A percentile compares a stretch with the other conserved stretches of the same genome.
These are phyloP conservation scores for Bullera alba DNA, from an alignment of 768 basidiomycete species.

Conservation along the genomic window DNA sequence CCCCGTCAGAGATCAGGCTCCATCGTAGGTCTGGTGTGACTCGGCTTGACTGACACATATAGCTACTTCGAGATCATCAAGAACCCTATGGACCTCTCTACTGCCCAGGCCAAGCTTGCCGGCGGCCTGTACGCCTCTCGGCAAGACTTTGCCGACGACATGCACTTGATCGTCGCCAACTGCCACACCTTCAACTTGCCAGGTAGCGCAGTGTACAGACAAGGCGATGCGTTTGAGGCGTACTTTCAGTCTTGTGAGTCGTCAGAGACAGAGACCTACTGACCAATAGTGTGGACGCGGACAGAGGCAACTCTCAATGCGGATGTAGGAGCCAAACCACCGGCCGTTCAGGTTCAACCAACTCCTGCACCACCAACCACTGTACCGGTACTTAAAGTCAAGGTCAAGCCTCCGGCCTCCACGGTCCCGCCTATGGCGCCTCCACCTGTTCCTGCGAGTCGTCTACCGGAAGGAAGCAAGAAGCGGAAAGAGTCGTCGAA, in stretches of 20 bases:
- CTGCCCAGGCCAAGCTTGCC: conserved; percentile 77
- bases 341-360: neutral
- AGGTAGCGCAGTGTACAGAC: conserved; percentile 59
- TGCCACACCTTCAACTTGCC: conserved; percentile 75
- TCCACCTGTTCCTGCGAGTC: conserved; percentile 23
- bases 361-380: neutral
- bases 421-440: conserved; percentile 28
- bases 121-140: conserved; percentile 79
- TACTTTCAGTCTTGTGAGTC: conserved; percentile 79
- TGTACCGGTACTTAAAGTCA: conserved; percentile 38
- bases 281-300: conserved; percentile 62
- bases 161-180: conserved; percentile 79
- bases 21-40: conserved; percentile 57
- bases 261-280: too few relatives aligned
- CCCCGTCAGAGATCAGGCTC: conserved; percentile 83
- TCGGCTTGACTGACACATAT: neutral
- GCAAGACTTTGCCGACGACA: conserved; percentile 74
- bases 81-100: conserved; percentile 89
- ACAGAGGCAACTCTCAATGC: conserved; percentile 50
- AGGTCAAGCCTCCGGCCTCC: conserved; percentile 22
- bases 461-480: conserved; percentile 2
- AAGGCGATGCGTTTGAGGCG: conserved; percentile 65
- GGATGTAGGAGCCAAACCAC: neutral
- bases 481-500: conserved; percentile 23
- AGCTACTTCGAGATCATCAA: conserved; percentile 89